Evolutionary conservation across 2,329 filamentous ascomycete species (phyloP), one percentile per base, ranked within the genome.

Genomic region (Sporothrix brasiliensis): DNA sequence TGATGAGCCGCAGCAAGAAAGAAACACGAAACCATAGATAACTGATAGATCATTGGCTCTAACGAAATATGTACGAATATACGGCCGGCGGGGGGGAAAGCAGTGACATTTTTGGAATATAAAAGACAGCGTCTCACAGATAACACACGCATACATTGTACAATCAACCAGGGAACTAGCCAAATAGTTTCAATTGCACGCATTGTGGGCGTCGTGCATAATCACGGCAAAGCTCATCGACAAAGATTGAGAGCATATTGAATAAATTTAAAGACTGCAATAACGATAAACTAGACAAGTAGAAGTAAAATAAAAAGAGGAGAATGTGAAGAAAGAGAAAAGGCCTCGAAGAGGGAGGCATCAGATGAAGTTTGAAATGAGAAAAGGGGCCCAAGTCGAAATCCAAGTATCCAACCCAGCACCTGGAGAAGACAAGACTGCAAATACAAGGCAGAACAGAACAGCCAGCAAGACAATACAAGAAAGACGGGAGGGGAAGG

Each of bases 11-110:
- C 27, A 50, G 19, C 66, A 30, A 30, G 67, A 9, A 10, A 39
- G 16, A 27, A 47, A 47, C 6, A 47, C 50, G 4, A 60, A 69
- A n/a, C n/a, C 49, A 53, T 69, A 50, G 67, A 41, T 21, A 27
- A 10, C 2, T 44, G 19, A 53, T 14, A 27, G 47, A 16, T 13
- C 4, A 6, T 19, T n/a, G 61, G 44, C 50, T 50, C 19, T 34
- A 11, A 41, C n/a, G 34, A 24, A 9, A 34, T 30, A n/a, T 61
- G 68, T 52, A 58, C 50, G 44, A 69, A 44, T 69, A 67, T 63
- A 63, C 21, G 58, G 9, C 13, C 7, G 14, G 58, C 14, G 58
- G 58, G 24, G 13, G 41, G 21, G 10, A 47, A 27, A 63, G 10
- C 13, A 63, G 58, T 39, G 34, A 56, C 27, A 63, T 53, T 67